These are phyloP conservation scores for Diaporthe sp. DNA, from an alignment of 2,329 filamentous ascomycete genomes.

Conservation along the genomic window DNA sequence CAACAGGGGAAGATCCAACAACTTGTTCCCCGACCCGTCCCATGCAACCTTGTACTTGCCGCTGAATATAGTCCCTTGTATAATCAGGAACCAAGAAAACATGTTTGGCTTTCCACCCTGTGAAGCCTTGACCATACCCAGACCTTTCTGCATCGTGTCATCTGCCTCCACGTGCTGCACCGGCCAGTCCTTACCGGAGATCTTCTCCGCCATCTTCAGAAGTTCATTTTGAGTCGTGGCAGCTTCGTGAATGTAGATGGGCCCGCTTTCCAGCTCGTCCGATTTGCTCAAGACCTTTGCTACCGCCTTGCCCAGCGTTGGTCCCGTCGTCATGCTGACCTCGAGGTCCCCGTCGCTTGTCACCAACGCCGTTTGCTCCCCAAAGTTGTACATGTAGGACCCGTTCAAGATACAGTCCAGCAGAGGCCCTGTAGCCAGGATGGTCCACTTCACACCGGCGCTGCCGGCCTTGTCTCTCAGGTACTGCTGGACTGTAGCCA, in stretches of 20 bases:
- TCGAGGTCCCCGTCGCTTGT: slow-evolving; percentile 1
- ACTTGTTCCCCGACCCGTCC: slow-evolving; percentile 9
- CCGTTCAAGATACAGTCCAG: slow-evolving; percentile 3
- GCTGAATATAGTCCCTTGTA: slow-evolving; percentile 9
- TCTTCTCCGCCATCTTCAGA: slow-evolving; percentile 11
- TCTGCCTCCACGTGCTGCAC: slow-evolving; percentile 17
- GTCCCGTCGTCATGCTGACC: slow-evolving; percentile 15
- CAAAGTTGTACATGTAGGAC: slow-evolving; percentile 10
- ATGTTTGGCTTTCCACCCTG: neutral
- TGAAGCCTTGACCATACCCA: slow-evolving; percentile 1
- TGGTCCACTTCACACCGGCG: slow-evolving; percentile 2
- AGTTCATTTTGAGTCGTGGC: slow-evolving; percentile 10
- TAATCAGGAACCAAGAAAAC: neutral
- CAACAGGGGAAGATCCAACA: neutral
- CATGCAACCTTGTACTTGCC: slow-evolving; percentile 3
- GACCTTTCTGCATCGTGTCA: neutral
- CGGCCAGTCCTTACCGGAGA: neutral
- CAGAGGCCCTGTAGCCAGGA: neutral
- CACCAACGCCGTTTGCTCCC: neutral
- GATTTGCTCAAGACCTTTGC: slow-evolving; percentile 9
- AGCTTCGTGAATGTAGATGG: neutral
- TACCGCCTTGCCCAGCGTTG: neutral
- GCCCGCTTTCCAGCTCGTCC: neutral
- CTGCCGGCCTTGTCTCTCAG: slow-evolving; percentile 13
- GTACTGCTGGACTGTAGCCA: slow-evolving; percentile 13